Percentiles rank a stretch among this genome's conserved stretches.
These are phyloP conservation scores for Eucalyptus regnans DNA, from an alignment of 345 rosid species.

Conservation along the genomic window DNA sequence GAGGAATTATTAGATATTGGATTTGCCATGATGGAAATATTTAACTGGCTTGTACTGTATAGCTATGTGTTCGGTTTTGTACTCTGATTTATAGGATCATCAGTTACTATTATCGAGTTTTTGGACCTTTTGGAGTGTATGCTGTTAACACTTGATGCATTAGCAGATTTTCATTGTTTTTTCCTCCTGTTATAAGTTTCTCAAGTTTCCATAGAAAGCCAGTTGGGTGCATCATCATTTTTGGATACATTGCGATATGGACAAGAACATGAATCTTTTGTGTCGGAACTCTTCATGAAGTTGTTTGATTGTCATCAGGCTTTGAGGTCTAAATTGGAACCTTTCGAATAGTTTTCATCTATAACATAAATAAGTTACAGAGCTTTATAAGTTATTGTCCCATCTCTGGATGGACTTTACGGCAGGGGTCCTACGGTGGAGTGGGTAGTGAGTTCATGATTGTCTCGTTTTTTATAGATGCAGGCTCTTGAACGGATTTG, in stretches of 20 bases:
- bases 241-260: not conserved
- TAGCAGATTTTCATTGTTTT: not conserved
- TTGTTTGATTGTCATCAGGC: not conserved
- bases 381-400: not conserved
- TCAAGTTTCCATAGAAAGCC: not conserved
- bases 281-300: not conserved
- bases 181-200: not conserved
- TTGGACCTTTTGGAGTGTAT: not conserved
- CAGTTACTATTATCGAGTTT: not conserved
- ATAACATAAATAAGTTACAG: not conserved
- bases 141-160: not conserved
- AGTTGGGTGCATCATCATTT: not conserved
- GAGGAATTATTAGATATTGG: not conserved
- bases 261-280: not conserved
- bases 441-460: not conserved
- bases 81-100: not conserved
- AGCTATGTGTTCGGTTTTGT: not conserved
- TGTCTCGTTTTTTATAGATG: not conserved
- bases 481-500: not conserved
- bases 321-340: not conserved
- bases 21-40: not conserved
- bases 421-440: not conserved
- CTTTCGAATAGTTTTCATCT: not conserved
- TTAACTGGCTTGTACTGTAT: not conserved
- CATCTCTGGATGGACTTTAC: not conserved